phyloP scores from a whole-genome alignment of 2,329 filamentous ascomycete species.

The Neofusicoccum sp. region DNA sequence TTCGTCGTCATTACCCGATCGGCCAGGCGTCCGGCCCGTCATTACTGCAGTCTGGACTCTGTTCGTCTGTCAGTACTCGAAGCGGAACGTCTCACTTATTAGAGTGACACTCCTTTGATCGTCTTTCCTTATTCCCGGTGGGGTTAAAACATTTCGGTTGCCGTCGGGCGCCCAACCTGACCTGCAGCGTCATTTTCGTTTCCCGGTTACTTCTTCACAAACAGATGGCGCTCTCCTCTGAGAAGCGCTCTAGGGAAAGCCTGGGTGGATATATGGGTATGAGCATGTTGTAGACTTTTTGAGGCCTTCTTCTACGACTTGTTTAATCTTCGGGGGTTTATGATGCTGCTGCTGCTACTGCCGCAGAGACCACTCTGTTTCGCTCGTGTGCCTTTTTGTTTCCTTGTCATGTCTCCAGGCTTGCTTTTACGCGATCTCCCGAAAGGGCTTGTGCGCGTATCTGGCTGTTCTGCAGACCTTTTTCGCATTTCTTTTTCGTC shows the following conservation, averaged over 20 bases:
- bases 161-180: slow-evolving; percentile 11
- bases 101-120: slow-evolving; percentile 11
- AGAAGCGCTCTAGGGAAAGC: slow-evolving; percentile 12
- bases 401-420: background rate
- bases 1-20: background rate
- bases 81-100: slow-evolving; percentile 2
- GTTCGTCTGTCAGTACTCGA: slow-evolving; percentile 1
- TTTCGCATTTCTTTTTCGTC: background rate
- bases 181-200: slow-evolving; percentile 10
- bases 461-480: background rate
- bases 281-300: slow-evolving; percentile 17
- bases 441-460: background rate
- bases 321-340: slow-evolving; percentile 1
- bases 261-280: slow-evolving; percentile 8
- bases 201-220: slow-evolving; percentile 1
- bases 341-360: background rate
- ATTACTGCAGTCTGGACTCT: background rate
- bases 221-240: background rate
- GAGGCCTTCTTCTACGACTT: slow-evolving; percentile 3
- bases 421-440: background rate
- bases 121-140: slow-evolving; percentile 10
- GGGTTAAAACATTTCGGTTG: background rate
- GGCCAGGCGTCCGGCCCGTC: background rate
- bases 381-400: background rate
- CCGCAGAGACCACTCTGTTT: background rate